Base-by-base conservation (phyloP, 257 asterid genomes). In the Avicennia marina region DNA sequence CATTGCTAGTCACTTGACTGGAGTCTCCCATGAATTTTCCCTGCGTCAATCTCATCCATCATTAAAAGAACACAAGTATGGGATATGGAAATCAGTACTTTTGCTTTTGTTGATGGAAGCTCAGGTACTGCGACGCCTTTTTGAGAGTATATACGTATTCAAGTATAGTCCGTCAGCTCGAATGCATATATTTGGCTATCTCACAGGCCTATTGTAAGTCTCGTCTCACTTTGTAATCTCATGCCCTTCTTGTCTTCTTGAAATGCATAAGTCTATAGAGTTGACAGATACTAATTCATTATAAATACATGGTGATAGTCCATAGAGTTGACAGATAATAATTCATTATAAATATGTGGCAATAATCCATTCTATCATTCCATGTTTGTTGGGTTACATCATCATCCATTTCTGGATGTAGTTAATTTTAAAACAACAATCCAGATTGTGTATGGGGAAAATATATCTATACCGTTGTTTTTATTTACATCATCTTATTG, bases 81-180 rank as follows among this genome's bases (percentile, higher is more conserved):
- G 75, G 67, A 61, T 78, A 47, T 81, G 90, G 91, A 69, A 61
- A 17, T 88, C 95, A 7, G 85, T 86, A 41, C 78, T 88, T 70
- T 75, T 91, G 64, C 94, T 88, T 73, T 42, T 91, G 42, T 74
- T 91, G 72, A 85, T 91, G 87, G 95, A 85, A 67, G 73, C 76
- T 72, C 98, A 91, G 51, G 77, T 82, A 12, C n/a, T 86, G 60
- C 75, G 94, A 19, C 91, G 95, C 51, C 95, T 86, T 75, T 64
- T 64, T 59, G 98, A 91, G 84, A 74, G 89, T n/a, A 64, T 85
- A 61, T 81, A 88, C 24, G 75, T 91, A 7, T 88, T 85, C 76
- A 82, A 83, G 58, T 88, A 85, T 62, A 80, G 95, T 39, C 95
- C 97, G 54, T 65, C 81, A 8, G 97, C 97, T 72, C 76, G 81